Conservation (phyloP, 2,329 filamentous ascomycete species). For the Alternaria brassicae region DNA sequence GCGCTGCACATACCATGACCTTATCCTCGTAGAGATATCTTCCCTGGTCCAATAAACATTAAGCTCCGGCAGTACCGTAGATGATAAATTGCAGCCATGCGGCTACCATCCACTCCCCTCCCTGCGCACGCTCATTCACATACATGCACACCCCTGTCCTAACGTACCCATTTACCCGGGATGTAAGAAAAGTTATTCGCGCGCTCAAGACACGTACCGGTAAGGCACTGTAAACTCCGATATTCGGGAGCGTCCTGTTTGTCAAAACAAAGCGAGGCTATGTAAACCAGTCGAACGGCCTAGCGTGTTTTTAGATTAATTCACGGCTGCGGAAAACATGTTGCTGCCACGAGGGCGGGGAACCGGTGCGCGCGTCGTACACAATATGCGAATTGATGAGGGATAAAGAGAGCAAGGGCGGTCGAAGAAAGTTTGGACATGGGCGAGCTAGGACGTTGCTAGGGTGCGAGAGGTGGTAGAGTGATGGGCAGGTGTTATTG, state of each 20-base stretch:
- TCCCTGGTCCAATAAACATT: neutral
- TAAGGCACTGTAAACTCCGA: neutral
- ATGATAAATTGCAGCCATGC: neutral
- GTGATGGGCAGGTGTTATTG: conserved; percentile 21
- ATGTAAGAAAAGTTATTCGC: neutral
- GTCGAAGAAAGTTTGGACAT: conserved; percentile 7
- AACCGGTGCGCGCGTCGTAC: conserved; percentile 21
- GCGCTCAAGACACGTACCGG: neutral
- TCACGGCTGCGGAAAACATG: conserved; percentile 9
- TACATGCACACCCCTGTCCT: conserved; percentile 9
- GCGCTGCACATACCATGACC: neutral
- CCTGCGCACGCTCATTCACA: neutral
- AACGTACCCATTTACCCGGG: conserved; percentile 23
- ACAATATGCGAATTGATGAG: conserved; percentile 21
- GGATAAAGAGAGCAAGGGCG: neutral
- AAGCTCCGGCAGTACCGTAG: neutral
- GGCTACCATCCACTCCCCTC: neutral
- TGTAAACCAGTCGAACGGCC: neutral
- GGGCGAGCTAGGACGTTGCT: neutral
- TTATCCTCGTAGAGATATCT: neutral
- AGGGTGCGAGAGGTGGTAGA: conserved; percentile 26
- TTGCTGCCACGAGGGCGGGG: conserved; percentile 32
- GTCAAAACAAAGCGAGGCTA: neutral
- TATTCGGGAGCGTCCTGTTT: conserved; percentile 3
- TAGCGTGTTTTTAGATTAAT: conserved; percentile 13